phyloP scores from a whole-genome alignment of 75 land plant species.

The Adiantum capillusveneris region DNA sequence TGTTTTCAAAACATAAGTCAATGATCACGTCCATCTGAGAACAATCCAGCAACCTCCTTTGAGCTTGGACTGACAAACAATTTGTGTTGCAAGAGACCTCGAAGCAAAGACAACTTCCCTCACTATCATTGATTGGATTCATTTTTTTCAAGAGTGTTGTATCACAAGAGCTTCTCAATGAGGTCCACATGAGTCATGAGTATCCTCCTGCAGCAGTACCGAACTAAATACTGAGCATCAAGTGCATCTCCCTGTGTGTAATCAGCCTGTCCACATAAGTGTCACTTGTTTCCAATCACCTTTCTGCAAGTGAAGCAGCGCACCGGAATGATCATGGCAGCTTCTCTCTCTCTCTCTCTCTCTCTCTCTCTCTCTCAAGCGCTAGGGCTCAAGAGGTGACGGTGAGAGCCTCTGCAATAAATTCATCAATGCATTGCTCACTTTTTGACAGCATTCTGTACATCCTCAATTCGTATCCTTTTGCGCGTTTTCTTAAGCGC shows the following conservation, averaged over 20 bases:
- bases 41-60: too few relatives aligned
- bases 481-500: neutral
- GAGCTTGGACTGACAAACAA: too few relatives aligned
- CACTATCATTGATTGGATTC: neutral
- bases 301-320: neutral
- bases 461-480: neutral
- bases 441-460: neutral
- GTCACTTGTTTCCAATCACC: constrained; percentile 95
- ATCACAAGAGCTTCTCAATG: constrained; percentile 91
- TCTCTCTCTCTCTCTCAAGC: too few relatives aligned
- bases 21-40: too few relatives aligned
- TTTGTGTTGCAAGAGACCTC: too few relatives aligned
- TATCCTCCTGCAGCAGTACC: constrained; percentile 96
- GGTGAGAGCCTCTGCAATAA: neutral
- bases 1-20: too few relatives aligned
- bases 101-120: too few relatives aligned
- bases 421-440: neutral
- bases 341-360: neutral
- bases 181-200: constrained; percentile 99
- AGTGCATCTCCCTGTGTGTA: constrained; percentile 92
- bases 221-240: constrained; percentile 78
- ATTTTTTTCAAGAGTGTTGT: constrained; percentile 39
- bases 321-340: neutral
- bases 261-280: constrained; percentile 91
- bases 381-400: too few relatives aligned